Conservation (phyloP, 352 stramenopile genomes). For the Phytophthora colocasiae region DNA sequence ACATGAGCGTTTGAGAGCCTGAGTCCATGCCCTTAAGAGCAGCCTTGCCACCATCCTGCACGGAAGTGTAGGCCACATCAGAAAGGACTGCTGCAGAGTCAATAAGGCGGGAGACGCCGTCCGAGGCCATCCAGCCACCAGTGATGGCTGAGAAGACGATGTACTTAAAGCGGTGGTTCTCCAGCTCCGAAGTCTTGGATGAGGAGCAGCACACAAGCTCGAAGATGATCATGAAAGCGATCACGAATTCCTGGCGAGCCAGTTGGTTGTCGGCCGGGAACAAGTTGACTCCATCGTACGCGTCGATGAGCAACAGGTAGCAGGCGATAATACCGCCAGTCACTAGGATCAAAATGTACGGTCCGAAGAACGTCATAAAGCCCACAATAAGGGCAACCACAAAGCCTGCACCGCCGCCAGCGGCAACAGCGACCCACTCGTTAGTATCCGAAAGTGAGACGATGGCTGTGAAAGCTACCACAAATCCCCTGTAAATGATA, state of each 20-base stretch:
- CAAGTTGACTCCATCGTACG: slow-evolving; percentile 65
- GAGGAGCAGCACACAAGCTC: slow-evolving; percentile 78
- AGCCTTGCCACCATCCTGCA: slow-evolving; percentile 64
- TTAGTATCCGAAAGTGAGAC: slow-evolving; percentile 67
- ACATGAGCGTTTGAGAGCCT: slow-evolving; percentile 74
- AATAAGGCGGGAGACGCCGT: slow-evolving; percentile 79
- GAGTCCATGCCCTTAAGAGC: slow-evolving; percentile 61
- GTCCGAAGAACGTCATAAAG: slow-evolving; percentile 79
- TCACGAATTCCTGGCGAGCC: slow-evolving; percentile 87
- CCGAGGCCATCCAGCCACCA: slow-evolving; percentile 79
- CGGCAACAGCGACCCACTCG: slow-evolving; percentile 76
- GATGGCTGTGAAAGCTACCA: slow-evolving; percentile 74
- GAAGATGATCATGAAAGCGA: slow-evolving; percentile 90
- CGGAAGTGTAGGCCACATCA: slow-evolving; percentile 64
- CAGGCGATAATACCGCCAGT: slow-evolving; percentile 73
- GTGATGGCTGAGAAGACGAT: slow-evolving; percentile 76
- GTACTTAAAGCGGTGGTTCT: slow-evolving; percentile 93
- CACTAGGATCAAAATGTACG: slow-evolving; percentile 70
- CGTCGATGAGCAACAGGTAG: slow-evolving; percentile 85
- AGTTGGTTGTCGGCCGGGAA: slow-evolving; percentile 80
- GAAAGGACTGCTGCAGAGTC: slow-evolving; percentile 67
- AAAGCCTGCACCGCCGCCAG: slow-evolving; percentile 68
- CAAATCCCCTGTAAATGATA: slow-evolving; percentile 60
- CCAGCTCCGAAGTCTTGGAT: slow-evolving; percentile 84
- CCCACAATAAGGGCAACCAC: slow-evolving; percentile 69